Evolutionary conservation across 805 yeast species (phyloP).

Genomic region (Kuraishia capsulata): DNA sequence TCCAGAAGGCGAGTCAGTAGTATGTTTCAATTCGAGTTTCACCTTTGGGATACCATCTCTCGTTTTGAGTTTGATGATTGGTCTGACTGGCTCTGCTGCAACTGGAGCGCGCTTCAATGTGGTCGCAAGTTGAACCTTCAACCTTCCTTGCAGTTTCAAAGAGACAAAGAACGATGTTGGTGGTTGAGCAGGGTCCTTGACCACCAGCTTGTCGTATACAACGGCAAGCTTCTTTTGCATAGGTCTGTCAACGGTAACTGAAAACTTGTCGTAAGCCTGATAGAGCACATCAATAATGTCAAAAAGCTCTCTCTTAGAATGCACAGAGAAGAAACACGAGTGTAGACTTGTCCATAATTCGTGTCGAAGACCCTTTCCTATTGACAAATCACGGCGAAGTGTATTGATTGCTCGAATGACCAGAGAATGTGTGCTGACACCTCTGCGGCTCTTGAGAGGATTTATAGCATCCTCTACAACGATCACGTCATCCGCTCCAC

Average conservation of each 20-base stretch:
- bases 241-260: conserved; percentile 62
- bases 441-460: conserved; percentile 35
- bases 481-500: conserved; percentile 33
- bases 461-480: conserved; percentile 44
- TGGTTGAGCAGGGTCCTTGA: conserved; percentile 5
- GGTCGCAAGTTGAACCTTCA: conserved; percentile 39
- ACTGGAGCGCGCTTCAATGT: conserved; percentile 9
- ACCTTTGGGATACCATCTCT: not conserved
- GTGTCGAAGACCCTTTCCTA: conserved; percentile 46
- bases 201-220: conserved; percentile 22
- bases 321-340: conserved; percentile 47
- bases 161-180: conserved; percentile 11
- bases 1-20: not conserved
- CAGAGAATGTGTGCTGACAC: conserved; percentile 54
- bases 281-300: conserved; percentile 60
- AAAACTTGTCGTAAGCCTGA: conserved; percentile 46
- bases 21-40: not conserved
- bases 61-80: conserved; percentile 1
- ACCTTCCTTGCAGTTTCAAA: conserved; percentile 51
- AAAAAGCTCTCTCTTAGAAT: conserved; percentile 53
- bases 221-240: conserved; percentile 60
- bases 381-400: conserved; percentile 48
- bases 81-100: not conserved
- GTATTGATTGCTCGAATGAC: conserved; percentile 59
- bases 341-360: conserved; percentile 66